Base-by-base conservation (phyloP, 116 monocot genomes). In the Phalaenopsis hybrid region DNA sequence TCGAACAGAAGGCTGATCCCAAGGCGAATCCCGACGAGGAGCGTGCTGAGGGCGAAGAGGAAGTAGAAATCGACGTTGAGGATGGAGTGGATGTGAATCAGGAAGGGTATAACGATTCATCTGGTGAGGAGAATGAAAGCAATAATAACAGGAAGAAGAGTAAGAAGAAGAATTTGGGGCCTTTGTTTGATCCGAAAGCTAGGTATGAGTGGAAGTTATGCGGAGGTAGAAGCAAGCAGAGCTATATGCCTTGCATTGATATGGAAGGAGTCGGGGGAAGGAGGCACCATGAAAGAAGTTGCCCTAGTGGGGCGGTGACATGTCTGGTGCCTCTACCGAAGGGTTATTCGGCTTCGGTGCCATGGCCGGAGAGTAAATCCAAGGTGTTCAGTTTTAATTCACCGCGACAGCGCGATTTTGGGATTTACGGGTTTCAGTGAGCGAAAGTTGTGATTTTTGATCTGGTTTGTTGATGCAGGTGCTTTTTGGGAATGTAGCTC, bases 201-300 rank as follows among this genome's bases (percentile, higher is more conserved):
- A 83, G 44, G 43, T 88, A 94, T 78, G 78, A 89, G 5, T 96
- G 94, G 94, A 96, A 89, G 87, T 81, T 86, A 8, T 96, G 96
- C 52, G 74, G 85, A 21, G 85, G 83, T 3, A 91, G 77, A 74
- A 90, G 75, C 68, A 91, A 91, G 74, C 85, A 89, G 21, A 89
- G 87, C 46, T 96, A 88, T 23, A 79, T 94, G 20, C 96, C 96
- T 25, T 97, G 96, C 70, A 51, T 90, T 41, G 94, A 97, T 83
- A 82, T 91, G 78, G 96, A 97, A 85, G 84, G 80, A 12, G 58
- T 76, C 44, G 87, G 87, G 33, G 77, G 82, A 23, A 58, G 59
- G 72, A 85, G 92, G 68, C 96, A 94, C 80, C 92, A 86, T 16
- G 96, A 97, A 79, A 77, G 96, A 82, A 97, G 88, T 78, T 96